These are phyloP conservation scores for Pelargonium nanum DNA, from an alignment of 345 rosid genomes.

Conservation along the genomic window DNA sequence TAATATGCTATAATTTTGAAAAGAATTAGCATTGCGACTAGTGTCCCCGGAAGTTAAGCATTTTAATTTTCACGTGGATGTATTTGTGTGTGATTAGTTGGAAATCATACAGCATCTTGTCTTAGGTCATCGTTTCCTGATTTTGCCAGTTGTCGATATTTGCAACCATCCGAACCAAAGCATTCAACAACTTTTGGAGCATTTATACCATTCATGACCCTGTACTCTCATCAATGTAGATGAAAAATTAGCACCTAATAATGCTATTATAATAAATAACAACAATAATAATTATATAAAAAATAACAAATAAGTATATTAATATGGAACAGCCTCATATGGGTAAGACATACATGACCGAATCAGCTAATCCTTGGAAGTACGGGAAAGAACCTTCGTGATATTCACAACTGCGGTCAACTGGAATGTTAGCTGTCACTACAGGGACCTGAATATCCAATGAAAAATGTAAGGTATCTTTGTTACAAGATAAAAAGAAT, in stretches of 20 bases:
- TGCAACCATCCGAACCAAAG: constrained; percentile 80
- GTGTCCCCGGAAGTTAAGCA: background rate
- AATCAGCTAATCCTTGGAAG: constrained; percentile 75
- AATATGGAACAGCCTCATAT: constrained; percentile 9
- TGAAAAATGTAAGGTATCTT: constrained; percentile 8
- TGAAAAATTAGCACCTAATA: constrained; percentile 10
- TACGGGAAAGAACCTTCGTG: constrained; percentile 73
- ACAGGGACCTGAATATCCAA: constrained; percentile 69
- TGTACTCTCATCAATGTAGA: constrained; percentile 25
- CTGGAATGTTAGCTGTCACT: constrained; percentile 70
- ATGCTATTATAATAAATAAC: constrained; percentile 11
- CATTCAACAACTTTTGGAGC: constrained; percentile 96
- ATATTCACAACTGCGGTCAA: constrained; percentile 72
- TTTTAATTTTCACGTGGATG: background rate
- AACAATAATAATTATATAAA: too few relatives aligned
- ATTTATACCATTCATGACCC: constrained; percentile 93
- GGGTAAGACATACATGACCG: constrained; percentile 42
- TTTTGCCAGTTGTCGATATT: constrained; percentile 88
- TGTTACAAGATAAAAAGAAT: too few relatives aligned
- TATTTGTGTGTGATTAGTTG: background rate
- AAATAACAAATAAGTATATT: too few relatives aligned
- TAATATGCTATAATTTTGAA: background rate
- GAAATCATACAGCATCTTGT: constrained; percentile 88
- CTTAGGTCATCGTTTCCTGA: constrained; percentile 97
- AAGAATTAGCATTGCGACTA: background rate